Evolutionary conservation across 2,329 filamentous ascomycete genomes (phyloP).

Genomic region (Elsinoe australis): DNA sequence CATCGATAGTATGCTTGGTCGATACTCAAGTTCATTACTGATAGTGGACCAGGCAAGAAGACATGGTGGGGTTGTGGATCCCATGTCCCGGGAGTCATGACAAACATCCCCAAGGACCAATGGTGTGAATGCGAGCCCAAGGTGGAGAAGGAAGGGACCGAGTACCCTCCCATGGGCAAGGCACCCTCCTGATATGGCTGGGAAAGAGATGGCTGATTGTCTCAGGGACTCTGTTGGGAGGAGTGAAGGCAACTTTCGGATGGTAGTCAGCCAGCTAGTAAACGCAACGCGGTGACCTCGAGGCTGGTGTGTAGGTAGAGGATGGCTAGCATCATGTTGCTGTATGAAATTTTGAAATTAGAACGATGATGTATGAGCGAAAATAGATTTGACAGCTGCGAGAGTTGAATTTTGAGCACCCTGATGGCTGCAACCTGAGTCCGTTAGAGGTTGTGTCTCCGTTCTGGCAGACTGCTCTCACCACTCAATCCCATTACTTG

Average conservation of each 20-base stretch:
- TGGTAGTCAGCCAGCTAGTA: too few species aligned
- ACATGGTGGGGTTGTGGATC: slow-evolving; percentile 32
- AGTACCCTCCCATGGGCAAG: slow-evolving; percentile 20
- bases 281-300: background rate
- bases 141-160: slow-evolving; percentile 44
- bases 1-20: slow-evolving; percentile 15
- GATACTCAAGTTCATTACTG: too few species aligned
- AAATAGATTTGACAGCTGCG: background rate
- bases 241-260: slow-evolving; percentile 28
- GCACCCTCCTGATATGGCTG: too few species aligned
- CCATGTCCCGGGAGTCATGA: slow-evolving; percentile 46
- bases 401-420: background rate
- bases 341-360: too few species aligned
- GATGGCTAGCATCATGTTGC: background rate
- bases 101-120: slow-evolving; percentile 48
- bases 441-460: too few species aligned
- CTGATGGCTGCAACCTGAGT: too few species aligned
- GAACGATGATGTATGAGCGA: background rate
- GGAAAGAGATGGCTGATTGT: too few species aligned
- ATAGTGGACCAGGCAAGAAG: slow-evolving; percentile 24
- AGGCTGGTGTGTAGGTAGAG: background rate
- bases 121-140: slow-evolving; percentile 61
- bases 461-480: too few species aligned
- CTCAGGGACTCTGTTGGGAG: slow-evolving; percentile 26
- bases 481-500: too few species aligned